phyloP scores from a whole-genome alignment of 441 rosid genomes.

The Iberis amara region DNA sequence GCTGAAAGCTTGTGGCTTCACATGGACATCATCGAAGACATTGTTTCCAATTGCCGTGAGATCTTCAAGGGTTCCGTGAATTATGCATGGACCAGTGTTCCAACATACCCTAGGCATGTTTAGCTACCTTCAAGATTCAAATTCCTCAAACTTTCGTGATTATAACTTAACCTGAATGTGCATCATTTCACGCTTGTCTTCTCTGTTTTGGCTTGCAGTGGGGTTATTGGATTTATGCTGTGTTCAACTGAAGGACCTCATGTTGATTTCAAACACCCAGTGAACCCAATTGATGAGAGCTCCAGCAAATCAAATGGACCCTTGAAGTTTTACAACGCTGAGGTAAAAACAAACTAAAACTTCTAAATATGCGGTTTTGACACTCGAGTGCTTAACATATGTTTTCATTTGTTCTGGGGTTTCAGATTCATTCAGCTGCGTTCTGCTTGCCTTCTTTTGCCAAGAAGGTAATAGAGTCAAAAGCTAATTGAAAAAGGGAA shows the following conservation, averaged over 20 bases:
- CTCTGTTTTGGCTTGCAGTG: conserved; percentile 35
- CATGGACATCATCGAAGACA: conserved; percentile 41
- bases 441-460: conserved; percentile 74
- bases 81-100: conserved; percentile 70
- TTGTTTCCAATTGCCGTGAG: conserved; percentile 41
- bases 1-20: conserved; percentile 71
- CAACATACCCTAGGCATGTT: conserved; percentile 54
- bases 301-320: conserved; percentile 40
- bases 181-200: neutral
- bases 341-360: conserved; percentile 32
- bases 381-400: neutral
- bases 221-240: conserved; percentile 75
- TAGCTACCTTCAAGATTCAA: neutral
- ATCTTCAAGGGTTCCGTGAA: conserved; percentile 61
- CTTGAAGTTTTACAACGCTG: conserved; percentile 57
- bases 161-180: neutral
- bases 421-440: conserved; percentile 63
- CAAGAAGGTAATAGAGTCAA: conserved; percentile 34
- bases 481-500: conserved; percentile 27
- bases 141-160: neutral
- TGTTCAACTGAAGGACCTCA: conserved; percentile 68
- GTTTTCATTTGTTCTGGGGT: neutral
- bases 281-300: conserved; percentile 41
- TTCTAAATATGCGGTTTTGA: neutral
- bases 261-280: conserved; percentile 58